phyloP scores from a whole-genome alignment of 441 rosid species.

The Euphorbia celastroides region DNA sequence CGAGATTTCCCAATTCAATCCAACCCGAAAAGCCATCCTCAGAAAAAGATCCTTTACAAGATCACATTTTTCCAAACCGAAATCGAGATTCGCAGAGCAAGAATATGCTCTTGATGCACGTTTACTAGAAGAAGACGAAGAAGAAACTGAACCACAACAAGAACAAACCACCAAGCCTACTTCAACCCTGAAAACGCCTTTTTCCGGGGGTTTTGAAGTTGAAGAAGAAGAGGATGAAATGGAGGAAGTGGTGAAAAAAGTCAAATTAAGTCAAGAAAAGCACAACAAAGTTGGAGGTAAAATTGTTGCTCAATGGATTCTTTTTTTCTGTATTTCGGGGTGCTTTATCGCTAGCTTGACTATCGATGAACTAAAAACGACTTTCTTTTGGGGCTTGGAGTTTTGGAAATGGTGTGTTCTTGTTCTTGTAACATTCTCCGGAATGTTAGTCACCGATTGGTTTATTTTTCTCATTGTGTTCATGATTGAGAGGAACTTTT shows the following conservation, averaged over 20 bases:
- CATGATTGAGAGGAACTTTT: slow-evolving; percentile 67
- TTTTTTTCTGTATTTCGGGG: slow-evolving; percentile 33
- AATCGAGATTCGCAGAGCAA: slow-evolving; percentile 77
- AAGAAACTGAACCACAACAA: slow-evolving; percentile 17
- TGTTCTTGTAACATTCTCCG: slow-evolving; percentile 63
- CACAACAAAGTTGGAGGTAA: slow-evolving; percentile 26
- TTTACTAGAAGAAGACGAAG: slow-evolving; percentile 37
- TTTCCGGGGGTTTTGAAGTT: slow-evolving; percentile 32
- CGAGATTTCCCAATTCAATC: slow-evolving; percentile 31
- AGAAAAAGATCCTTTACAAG: slow-evolving; percentile 44
- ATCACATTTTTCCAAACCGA: slow-evolving; percentile 64
- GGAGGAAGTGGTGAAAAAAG: slow-evolving; percentile 52
- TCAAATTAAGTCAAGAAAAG: slow-evolving; percentile 34
- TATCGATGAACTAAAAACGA: slow-evolving; percentile 23
- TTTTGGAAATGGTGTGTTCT: slow-evolving; percentile 84
- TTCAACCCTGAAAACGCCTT: slow-evolving; percentile 32
- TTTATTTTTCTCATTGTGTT: slow-evolving; percentile 65
- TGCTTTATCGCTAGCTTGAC: slow-evolving; percentile 60
- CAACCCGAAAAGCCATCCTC: slow-evolving; percentile 29
- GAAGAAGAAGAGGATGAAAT: slow-evolving; percentile 47
- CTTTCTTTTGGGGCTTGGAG: slow-evolving; percentile 47
- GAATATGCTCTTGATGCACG: slow-evolving; percentile 30
- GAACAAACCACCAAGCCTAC: slow-evolving; percentile 31
- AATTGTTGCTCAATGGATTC: slow-evolving; percentile 43
- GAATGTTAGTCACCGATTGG: slow-evolving; percentile 67